Evolutionary conservation across 2,329 filamentous ascomycete genomes (phyloP).

Genomic region (Sporothrix luriei): DNA sequence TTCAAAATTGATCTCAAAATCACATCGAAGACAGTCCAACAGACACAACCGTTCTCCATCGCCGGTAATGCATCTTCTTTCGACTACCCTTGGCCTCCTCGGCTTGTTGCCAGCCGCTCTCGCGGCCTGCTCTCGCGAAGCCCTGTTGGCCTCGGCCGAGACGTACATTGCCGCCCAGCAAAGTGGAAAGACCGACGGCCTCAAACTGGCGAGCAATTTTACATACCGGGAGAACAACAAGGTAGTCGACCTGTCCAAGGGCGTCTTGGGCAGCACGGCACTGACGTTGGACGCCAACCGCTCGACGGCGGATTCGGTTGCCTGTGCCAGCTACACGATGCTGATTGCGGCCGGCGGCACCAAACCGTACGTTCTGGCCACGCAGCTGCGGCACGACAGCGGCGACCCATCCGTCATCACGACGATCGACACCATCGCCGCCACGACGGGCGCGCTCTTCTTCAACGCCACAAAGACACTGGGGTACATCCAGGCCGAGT

Average conservation of each 20-base stretch:
- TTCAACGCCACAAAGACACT: conserved; percentile 45
- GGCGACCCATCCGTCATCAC: conserved; percentile 39
- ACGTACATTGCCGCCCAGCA: conserved; percentile 39
- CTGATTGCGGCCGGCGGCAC: conserved; percentile 42
- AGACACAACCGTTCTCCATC: background rate
- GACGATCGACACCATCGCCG: conserved; percentile 44
- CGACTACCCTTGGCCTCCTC: background rate
- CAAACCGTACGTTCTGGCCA: conserved; percentile 44
- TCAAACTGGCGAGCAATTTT: conserved; percentile 37
- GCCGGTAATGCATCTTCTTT: background rate
- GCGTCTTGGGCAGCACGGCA: conserved; percentile 30
- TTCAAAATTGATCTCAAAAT: background rate
- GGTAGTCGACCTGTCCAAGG: conserved; percentile 33
- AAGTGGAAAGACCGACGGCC: conserved; percentile 35
- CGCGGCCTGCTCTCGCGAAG: conserved; percentile 40
- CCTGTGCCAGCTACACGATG: conserved; percentile 46
- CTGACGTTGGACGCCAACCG: conserved; percentile 37
- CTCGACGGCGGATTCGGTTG: conserved; percentile 41
- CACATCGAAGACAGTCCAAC: no score
- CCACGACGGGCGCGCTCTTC: conserved; percentile 45
- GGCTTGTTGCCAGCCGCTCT: conserved; percentile 7
- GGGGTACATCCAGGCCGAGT: conserved; percentile 41
- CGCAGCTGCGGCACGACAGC: conserved; percentile 43
- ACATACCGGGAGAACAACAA: conserved; percentile 41
- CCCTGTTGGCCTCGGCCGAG: conserved; percentile 38